Evolutionary conservation across 441 rosid species (phyloP).

Genomic region (Kokia cookei): DNA sequence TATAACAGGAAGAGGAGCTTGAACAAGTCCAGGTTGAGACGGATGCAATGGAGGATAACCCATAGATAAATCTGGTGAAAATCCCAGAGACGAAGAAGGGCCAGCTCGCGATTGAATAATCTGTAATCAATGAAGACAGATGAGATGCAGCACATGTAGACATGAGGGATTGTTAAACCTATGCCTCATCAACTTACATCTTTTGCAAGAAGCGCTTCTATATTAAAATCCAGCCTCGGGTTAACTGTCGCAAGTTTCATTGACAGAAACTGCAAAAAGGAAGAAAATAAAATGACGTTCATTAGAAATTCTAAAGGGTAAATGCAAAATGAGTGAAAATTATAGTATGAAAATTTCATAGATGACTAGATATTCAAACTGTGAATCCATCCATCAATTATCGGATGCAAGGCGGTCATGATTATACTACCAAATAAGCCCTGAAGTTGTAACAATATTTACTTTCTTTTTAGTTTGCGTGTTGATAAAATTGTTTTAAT

Average conservation of each 20-base stretch:
- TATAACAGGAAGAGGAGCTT: conserved; percentile 46
- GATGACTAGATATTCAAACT: not conserved
- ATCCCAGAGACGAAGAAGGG: conserved; percentile 60
- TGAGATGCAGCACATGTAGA: not conserved
- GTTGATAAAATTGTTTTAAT: not conserved
- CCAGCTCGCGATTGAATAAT: conserved; percentile 64
- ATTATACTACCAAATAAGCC: not conserved
- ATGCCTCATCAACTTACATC: conserved; percentile 41
- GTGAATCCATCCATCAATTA: not conserved
- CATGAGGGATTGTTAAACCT: not conserved
- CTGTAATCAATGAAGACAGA: conserved; percentile 12
- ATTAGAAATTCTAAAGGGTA: not conserved
- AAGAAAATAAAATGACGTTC: not conserved
- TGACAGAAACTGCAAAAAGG: conserved; percentile 37
- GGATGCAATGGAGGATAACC: conserved; percentile 61
- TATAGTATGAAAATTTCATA: too few relatives aligned
- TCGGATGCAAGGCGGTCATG: not conserved
- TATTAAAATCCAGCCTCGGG: conserved; percentile 58
- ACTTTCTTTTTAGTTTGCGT: not conserved
- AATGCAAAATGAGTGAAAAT: not conserved
- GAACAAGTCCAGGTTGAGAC: conserved; percentile 56
- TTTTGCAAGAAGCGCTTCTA: conserved; percentile 61
- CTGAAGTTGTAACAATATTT: not conserved
- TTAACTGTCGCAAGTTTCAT: conserved; percentile 80
- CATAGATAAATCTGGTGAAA: conserved; percentile 52